Evolutionary conservation across 345 rosid species (phyloP), one percentile per base, ranked within the genome.

Genomic region (Syzygium jambos): DNA sequence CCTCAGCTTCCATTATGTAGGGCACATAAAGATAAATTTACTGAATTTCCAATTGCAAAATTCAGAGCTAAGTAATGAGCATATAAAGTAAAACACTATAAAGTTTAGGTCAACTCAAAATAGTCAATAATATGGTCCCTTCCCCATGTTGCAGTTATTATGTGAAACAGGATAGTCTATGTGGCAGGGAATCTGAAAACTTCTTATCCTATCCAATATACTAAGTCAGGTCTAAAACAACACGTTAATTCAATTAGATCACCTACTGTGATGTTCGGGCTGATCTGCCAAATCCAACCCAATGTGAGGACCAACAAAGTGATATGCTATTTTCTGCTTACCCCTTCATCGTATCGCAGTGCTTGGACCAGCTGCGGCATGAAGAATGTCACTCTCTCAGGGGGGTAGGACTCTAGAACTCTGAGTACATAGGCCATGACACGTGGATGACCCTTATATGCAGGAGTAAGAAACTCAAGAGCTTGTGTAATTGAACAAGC

Each of bases 351-450:
- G 86, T 95, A 95, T 85, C 99, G 93, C 89, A 96, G 91, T 85
- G 97, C 93, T 91, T 98, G 99, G 91, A 98, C 99, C 46, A 98
- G 93, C 93, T 98, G 99, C 68, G 99, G 99, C 99, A 96, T 96
- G 95, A 95, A 98, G 92, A 98, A 96, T 27, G 99, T 98, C 86
- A 98, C 99, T 86, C 92, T 89, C 82, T 94, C 99, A 82, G 98
- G 99, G 92, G 99, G 99, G 92, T 98, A 98, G 86, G 99, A 95
- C 89, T 98, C 99, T 91, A 98, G 89, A 88, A 98, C 99, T 92
- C 99, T 93, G 87, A 98, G 94, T 88, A 98, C 98, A 93, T 96
- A 98, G 78, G 99, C 99, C 99, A 98, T 98, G 89, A 98, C 99
- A 87, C 99, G 99, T 55, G 97, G 97, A 93, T 98, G 99, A 61